phyloP scores from a whole-genome alignment of 306 rosid genomes.

The Cicer pinnatifidum region DNA sequence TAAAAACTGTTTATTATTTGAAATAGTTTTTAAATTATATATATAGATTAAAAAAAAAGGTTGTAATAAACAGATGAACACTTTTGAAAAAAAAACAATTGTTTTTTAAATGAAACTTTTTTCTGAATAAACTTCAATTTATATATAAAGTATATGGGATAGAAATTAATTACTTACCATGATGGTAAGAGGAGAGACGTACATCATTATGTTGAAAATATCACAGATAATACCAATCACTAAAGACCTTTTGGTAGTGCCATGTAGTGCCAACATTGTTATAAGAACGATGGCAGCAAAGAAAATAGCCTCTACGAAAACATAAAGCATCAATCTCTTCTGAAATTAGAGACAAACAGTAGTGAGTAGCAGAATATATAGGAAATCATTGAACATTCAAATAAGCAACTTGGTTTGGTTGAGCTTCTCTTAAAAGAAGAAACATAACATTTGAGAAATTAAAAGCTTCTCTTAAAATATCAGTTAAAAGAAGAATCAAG shows the following conservation, averaged over 20 bases:
- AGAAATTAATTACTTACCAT: constrained; percentile 53
- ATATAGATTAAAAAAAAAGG: too few relatives aligned
- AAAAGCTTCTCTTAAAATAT: too few relatives aligned
- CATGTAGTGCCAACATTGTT: constrained; percentile 54
- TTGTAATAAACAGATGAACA: too few relatives aligned
- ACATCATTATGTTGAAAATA: constrained; percentile 73
- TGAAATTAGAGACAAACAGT: constrained; percentile 42
- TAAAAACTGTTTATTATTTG: too few relatives aligned
- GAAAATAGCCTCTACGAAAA: constrained; percentile 46
- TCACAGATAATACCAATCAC: constrained; percentile 72
- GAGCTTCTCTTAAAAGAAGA: too few relatives aligned
- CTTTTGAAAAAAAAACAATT: too few relatives aligned
- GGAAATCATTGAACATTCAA: neutral
- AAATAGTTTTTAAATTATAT: too few relatives aligned
- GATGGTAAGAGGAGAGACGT: constrained; percentile 67
- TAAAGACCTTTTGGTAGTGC: constrained; percentile 52
- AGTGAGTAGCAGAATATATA: neutral
- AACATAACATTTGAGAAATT: too few relatives aligned
- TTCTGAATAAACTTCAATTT: neutral
- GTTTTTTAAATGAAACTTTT: too few relatives aligned
- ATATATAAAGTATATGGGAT: neutral
- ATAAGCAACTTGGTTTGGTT: neutral
- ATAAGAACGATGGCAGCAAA: constrained; percentile 45
- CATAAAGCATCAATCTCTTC: constrained; percentile 44
- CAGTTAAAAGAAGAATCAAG: too few relatives aligned